A percentile compares a stretch with the other conserved stretches of the same genome.
These are phyloP conservation scores for Paraphoma chrysanthemicola DNA, from an alignment of 2,329 filamentous ascomycete species.

Conservation along the genomic window DNA sequence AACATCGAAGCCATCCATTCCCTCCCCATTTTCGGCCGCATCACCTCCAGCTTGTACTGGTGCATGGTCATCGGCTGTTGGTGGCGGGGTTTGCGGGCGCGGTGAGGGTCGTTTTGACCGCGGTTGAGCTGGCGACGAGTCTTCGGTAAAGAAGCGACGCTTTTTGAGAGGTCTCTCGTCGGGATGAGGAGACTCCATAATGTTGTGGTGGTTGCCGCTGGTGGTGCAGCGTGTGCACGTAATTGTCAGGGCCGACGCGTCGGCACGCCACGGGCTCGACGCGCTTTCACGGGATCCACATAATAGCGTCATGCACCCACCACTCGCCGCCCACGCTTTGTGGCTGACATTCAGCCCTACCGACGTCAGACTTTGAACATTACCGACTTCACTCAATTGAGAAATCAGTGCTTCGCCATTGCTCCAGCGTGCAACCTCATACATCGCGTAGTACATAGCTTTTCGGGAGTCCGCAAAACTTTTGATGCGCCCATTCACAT, in stretches of 20 bases:
- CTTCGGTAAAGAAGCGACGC: constrained; percentile 67
- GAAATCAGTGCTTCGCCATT: neutral
- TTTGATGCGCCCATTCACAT: constrained; percentile 34
- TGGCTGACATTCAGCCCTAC: constrained; percentile 13
- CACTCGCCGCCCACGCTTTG: constrained; percentile 17
- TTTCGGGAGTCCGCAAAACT: constrained; percentile 7
- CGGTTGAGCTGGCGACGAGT: constrained; percentile 43
- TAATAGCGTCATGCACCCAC: constrained; percentile 36
- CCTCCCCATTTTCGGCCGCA: constrained; percentile 11
- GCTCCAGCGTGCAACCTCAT: too few relatives aligned
- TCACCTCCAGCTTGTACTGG: constrained; percentile 10
- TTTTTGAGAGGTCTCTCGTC: constrained; percentile 66
- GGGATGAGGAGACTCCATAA: constrained; percentile 50
- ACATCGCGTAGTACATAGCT: neutral
- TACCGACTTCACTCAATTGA: too few relatives aligned
- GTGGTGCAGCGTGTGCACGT: constrained; percentile 1
- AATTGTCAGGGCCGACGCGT: constrained; percentile 28
- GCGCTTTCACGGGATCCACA: constrained; percentile 26
- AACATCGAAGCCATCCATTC: constrained; percentile 58
- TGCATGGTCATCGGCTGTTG: constrained; percentile 12
- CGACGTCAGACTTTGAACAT: neutral
- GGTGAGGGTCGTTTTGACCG: constrained; percentile 27
- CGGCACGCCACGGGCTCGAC: constrained; percentile 18
- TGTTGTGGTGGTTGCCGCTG: constrained; percentile 12
- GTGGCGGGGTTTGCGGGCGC: constrained; percentile 41